Evolutionary conservation across 2,329 filamentous ascomycete species (phyloP), one percentile per base, ranked within the genome.

Genomic region (Plenodomus tracheiphilus): DNA sequence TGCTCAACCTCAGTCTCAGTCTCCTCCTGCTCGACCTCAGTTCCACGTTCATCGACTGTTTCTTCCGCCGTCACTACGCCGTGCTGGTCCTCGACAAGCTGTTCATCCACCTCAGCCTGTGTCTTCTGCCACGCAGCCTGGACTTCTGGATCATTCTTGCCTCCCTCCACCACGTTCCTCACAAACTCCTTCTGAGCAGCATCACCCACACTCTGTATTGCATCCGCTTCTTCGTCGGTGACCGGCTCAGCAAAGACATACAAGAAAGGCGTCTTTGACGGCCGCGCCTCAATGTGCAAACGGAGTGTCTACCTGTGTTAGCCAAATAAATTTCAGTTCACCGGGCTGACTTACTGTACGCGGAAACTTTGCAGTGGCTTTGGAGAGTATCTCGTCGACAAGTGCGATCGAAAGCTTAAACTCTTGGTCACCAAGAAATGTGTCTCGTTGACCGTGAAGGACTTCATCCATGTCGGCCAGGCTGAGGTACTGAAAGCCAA

Each of bases 401-500:
- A 99, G 74, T 15, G 81, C 75, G 39, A 99, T 64, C 73, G 91
- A 97, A 22, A 89, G 72, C 66, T 86, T 87, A 75, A 97, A 97
- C 68, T 99, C 94, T 39, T 81, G 77, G 64, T 97, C 86, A 18
- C 95, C 95, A 5, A 96, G 73, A 1, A 73, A 68, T 0, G 78
- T 78, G 62, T 91, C 79, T 0, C 70, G 64, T 42, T 90, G 87
- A 18, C 91, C 91, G 68, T 99, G 95, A n/a, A 99, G 74, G 0
- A 90, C 83, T n/a, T 80, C 69, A 69, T 99, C 94, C 87, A 99
- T 91, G 66, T 99, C 94, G 3, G 83, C 70, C 13, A 97, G 75
- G 50, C 85, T 86, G 51, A 99, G 82, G 69, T 99, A 99, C 72
- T 99, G 94, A 72, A 99, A 99, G 5, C 94, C 94, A 68, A 99